A percentile compares a stretch with the other conserved stretches of the same genome.
Evolutionary conservation across 2,329 filamentous ascomycete species (phyloP).

Genomic region (Fusarium falciforme): DNA sequence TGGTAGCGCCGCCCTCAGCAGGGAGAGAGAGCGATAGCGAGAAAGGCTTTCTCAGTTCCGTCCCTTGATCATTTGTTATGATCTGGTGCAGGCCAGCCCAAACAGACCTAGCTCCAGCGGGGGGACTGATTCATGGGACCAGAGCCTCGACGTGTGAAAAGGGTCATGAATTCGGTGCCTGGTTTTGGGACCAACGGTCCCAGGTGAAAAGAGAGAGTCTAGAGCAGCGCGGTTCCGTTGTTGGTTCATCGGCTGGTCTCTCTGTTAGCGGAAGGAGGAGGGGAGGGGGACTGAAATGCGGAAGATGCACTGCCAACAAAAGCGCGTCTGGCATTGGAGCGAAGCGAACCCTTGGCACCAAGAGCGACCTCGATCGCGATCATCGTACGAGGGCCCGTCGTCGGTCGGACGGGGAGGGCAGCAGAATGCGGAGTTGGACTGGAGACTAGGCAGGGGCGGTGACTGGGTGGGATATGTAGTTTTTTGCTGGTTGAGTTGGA

Average conservation of each 20-base stretch:
- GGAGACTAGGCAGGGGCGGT: neutral
- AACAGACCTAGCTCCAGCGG: neutral
- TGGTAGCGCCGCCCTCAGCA: neutral
- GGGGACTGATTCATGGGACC: neutral
- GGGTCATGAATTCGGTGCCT: neutral
- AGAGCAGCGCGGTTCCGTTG: neutral
- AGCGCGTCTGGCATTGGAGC: neutral
- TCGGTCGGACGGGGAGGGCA: neutral
- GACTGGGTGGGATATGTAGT: neutral
- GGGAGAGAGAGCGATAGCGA: neutral
- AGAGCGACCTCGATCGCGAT: neutral
- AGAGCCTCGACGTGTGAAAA: neutral
- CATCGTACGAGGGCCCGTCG: neutral
- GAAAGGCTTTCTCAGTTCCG: neutral
- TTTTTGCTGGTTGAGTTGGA: neutral
- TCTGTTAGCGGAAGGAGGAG: neutral
- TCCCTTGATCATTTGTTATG: neutral
- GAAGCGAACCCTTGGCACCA: neutral
- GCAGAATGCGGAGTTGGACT: neutral
- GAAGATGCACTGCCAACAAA: constrained; percentile 14
- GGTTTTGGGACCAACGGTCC: neutral
- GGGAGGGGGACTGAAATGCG: constrained; percentile 8
- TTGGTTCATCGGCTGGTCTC: neutral
- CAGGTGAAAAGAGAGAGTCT: neutral
- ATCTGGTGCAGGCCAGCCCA: neutral